Evolutionary conservation across 176 grass and related monocot genomes (phyloP), one percentile per base, ranked within the genome.

Genomic region (Phyllostachys edulis): DNA sequence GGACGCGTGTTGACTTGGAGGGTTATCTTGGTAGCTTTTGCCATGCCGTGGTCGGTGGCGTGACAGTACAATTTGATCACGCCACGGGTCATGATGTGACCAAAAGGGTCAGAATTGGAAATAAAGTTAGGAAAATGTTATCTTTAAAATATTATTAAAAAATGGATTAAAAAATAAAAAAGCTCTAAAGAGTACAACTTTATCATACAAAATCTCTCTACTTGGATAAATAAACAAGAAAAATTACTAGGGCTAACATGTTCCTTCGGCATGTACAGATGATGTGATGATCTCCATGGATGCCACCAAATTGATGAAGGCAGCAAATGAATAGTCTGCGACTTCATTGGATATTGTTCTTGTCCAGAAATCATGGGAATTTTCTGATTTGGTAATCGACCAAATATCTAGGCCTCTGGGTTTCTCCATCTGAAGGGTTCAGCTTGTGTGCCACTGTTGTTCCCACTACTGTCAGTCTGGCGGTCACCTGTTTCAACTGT

Each of bases 361-460:
- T 78, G 54, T 73, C 79, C 74, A 77, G 11, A 83, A 73, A 71
- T 64, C 68, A 69, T 13, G 32, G 56, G 77, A 5, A 42, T 71
- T 45, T 75, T 85, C 20, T 34, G 26, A 72, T n/a, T 75, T n/a
- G 26, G 49, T 71, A 62, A 67, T 44, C 23, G 7, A 5, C 77
- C 6, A 7, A 67, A 67, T 63, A 63, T 46, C 55, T 94, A 84
- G 12, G 77, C 73, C 29, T 74, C 17, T 75, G 61, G 82, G 57
- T 75, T 95, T 79, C 77, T 95, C 93, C 93, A 95, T 83, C 85
- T 90, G 50, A 89, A 88, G 40, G 86, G 82, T 73, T 80, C 69
- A 11, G 54, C 73, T 70, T 77, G 32, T 65, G 72, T 80, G 20
- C 51, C 47, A 9, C 32, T 63, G 9, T 88, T 77, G 5, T 80